Conservation (phyloP, 2,329 filamentous ascomycete genomes). For the Aphanoascus verrucosus region DNA sequence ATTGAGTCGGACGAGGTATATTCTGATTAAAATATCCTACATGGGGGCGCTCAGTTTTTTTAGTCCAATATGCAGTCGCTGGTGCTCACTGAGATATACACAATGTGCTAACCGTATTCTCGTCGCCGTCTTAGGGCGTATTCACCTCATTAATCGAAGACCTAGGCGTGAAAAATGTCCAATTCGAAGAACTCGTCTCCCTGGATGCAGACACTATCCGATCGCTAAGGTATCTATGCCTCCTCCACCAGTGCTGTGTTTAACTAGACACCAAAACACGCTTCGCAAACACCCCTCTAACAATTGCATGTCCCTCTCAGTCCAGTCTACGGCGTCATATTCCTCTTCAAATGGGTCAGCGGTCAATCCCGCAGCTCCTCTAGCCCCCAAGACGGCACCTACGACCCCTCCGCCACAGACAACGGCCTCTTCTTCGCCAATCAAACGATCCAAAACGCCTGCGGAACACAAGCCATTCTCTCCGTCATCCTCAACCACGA, state of each 20-base stretch:
- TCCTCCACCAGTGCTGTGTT: too few species aligned
- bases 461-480: conserved; percentile 88
- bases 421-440: conserved; percentile 73
- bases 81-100: too few species aligned
- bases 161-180: conserved; percentile 83
- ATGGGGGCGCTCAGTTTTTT: too few species aligned
- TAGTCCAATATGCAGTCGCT: too few species aligned
- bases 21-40: too few species aligned
- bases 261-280: background rate
- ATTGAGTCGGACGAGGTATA: conserved; percentile 92
- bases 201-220: conserved; percentile 59
- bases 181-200: conserved; percentile 91
- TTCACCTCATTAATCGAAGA: conserved; percentile 93
- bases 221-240: conserved; percentile 31
- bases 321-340: conserved; percentile 89
- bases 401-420: conserved; percentile 64
- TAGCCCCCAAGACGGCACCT: conserved; percentile 67
- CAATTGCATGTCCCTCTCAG: background rate
- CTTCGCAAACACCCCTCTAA: background rate
- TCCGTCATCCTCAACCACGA: conserved; percentile 82
- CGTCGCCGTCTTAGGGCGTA: conserved; percentile 54
- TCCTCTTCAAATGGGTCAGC: conserved; percentile 78
- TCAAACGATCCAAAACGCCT: conserved; percentile 97
- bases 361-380: conserved; percentile 54
- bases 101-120: background rate